Base-by-base conservation (phyloP, 352 stramenopile genomes). In the Phytopythium montanum region DNA sequence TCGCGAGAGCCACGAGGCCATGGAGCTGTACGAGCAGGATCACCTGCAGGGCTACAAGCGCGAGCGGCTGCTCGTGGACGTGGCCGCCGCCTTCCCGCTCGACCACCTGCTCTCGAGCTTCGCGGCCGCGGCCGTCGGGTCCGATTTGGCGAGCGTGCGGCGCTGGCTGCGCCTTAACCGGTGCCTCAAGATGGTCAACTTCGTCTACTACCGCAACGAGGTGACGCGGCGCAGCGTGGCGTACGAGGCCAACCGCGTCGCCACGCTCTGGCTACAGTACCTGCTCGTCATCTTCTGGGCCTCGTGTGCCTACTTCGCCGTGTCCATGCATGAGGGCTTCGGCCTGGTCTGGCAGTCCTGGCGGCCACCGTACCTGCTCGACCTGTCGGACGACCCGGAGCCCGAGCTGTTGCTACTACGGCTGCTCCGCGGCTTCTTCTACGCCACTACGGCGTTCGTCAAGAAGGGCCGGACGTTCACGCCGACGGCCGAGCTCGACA, bases 1-100 rank as follows among this genome's bases (percentile, higher is more conserved):
- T n/a, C 55, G 66, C 3, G 62, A 65, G 26, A 88, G 76, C 59
- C 69, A 77, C 45, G 59, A 53, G 7, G 73, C 78, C 2, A 84
- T 88, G 74, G 78, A 86, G 29, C 51, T 88, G 14, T 86, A 85
- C 41, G 73, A 86, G 42, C 78, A 88, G 59, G 76, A 82, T 26
- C 78, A 88, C 31, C 52, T 83, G 3, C 44, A 75, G 13, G 57
- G 66, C 4, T 86, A 88, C 60, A 85, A 86, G 44, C 75, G 75
- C 6, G 77, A 87, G 28, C 68, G 75, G 3, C 51, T 87, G 5
- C 54, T 68, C 14, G 62, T 77, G 50, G 73, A 86, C 29, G 5
- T 81, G 0, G 53, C 71, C 1, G 71, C 78, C 0, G 77, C 68
- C 5, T 81, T 88, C 19, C 78, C 73, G 12, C 34, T 86, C n/a